Percentiles rank a stretch among this genome's conserved stretches.
Evolutionary conservation across 2,329 filamentous ascomycete species (phyloP).

Genomic region (Neurospora sp.): DNA sequence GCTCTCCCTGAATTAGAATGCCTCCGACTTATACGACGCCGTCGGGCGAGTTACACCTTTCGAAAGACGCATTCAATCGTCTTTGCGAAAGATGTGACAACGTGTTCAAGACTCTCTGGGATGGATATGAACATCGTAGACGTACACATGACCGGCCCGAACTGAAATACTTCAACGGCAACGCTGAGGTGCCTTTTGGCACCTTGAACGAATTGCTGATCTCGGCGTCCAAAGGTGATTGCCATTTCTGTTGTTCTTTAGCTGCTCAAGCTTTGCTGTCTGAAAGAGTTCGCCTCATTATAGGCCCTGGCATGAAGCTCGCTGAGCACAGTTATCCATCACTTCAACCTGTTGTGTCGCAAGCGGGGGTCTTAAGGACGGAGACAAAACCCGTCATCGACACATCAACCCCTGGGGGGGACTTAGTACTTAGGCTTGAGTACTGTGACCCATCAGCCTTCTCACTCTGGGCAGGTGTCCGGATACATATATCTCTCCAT

Average conservation of each 20-base stretch:
- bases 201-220: not conserved
- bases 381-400: not conserved
- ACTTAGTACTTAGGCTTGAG: no score
- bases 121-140: not conserved
- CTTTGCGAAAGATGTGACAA: not conserved
- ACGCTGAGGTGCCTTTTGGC: not conserved
- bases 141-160: no score
- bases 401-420: no score
- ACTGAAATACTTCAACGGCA: no score
- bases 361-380: fast-evolving
- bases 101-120: not conserved
- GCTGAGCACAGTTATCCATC: not conserved
- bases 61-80: not conserved
- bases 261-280: not conserved
- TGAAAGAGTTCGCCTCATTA: fast-evolving
- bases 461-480: no score
- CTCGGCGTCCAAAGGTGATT: not conserved
- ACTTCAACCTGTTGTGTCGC: not conserved
- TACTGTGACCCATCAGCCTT: no score
- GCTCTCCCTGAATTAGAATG: not conserved
- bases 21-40: not conserved
- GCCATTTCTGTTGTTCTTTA: not conserved
- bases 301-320: not conserved
- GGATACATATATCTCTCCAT: no score
- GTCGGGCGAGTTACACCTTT: not conserved